Conservation (phyloP, 345 rosid species). For the Pugionium dolabratum region DNA sequence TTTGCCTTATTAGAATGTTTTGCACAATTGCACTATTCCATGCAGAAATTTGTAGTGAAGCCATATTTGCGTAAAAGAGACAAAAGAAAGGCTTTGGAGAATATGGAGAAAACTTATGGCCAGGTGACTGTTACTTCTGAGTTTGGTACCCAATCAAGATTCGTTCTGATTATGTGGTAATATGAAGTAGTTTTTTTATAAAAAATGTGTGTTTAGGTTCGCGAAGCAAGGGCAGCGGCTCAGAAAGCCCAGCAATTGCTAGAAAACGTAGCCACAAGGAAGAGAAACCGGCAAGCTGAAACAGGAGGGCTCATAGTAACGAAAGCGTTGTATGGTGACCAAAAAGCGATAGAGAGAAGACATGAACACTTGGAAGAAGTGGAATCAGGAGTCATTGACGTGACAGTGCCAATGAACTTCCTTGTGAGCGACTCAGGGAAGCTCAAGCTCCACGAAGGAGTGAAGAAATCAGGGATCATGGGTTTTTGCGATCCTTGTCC, state of each 20-base stretch:
- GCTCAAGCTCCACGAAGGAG: slow-evolving; percentile 91
- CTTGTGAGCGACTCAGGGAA: slow-evolving; percentile 76
- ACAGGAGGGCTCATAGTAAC: slow-evolving; percentile 71
- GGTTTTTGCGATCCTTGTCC: slow-evolving; percentile 98
- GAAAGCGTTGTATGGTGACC: slow-evolving; percentile 71
- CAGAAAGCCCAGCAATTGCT: slow-evolving; percentile 79
- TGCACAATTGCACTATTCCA: not conserved
- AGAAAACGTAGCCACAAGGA: slow-evolving; percentile 77
- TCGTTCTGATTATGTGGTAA: not conserved
- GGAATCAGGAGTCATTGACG: slow-evolving; percentile 65
- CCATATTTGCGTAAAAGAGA: slow-evolving; percentile 74
- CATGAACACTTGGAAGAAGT: slow-evolving; percentile 46
- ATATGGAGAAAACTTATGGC: slow-evolving; percentile 62
- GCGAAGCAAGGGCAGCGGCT: slow-evolving; percentile 69
- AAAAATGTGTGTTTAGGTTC: slow-evolving; percentile 52
- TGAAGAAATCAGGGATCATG: slow-evolving; percentile 94
- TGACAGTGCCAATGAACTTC: slow-evolving; percentile 87
- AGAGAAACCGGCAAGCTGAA: slow-evolving; percentile 71
- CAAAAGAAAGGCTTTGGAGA: slow-evolving; percentile 68
- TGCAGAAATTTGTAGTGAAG: slow-evolving; percentile 78
- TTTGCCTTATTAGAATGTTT: not conserved
- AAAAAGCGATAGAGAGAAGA: slow-evolving; percentile 56
- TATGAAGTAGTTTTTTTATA: not conserved
- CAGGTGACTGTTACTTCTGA: slow-evolving; percentile 53
- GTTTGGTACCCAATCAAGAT: slow-evolving; percentile 2